phyloP scores from a whole-genome alignment of 257 asterid genomes.

The Fraxinus pennsylvanica region DNA sequence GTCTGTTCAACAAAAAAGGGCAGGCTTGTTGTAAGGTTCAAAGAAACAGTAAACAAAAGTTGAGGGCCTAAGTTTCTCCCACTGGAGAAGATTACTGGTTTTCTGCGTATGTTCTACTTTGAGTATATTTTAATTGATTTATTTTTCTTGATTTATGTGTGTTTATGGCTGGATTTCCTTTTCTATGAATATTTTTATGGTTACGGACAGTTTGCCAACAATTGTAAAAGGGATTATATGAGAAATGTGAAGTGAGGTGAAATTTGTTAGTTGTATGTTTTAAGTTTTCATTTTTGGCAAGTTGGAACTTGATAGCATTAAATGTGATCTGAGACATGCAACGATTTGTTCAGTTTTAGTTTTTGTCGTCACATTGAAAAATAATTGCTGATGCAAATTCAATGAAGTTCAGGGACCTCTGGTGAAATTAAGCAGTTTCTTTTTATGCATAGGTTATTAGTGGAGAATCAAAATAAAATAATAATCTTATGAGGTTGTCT shows the following conservation, averaged over 20 bases:
- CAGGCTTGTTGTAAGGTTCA: neutral
- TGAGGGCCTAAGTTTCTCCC: neutral
- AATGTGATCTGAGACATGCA: no score
- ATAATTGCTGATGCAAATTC: no score
- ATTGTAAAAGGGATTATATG: no score
- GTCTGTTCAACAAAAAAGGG: neutral
- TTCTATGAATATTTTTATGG: neutral
- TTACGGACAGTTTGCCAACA: neutral
- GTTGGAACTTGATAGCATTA: neutral
- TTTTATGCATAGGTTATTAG: no score
- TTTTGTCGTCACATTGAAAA: no score
- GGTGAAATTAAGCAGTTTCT: no score
- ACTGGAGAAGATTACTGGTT: neutral
- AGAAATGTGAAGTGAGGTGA: neutral
- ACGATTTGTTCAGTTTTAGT: no score
- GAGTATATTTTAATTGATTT: neutral
- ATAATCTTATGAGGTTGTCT: no score
- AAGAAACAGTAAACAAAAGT: neutral
- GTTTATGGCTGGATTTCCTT: neutral
- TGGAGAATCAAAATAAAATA: no score
- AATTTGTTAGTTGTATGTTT: neutral
- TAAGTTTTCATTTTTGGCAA: no score
- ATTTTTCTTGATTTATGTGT: neutral
- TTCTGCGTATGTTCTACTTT: neutral
- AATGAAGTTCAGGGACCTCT: no score